phyloP scores from a whole-genome alignment of 495 filamentous ascomycete species.

The Tuber magnatum region DNA sequence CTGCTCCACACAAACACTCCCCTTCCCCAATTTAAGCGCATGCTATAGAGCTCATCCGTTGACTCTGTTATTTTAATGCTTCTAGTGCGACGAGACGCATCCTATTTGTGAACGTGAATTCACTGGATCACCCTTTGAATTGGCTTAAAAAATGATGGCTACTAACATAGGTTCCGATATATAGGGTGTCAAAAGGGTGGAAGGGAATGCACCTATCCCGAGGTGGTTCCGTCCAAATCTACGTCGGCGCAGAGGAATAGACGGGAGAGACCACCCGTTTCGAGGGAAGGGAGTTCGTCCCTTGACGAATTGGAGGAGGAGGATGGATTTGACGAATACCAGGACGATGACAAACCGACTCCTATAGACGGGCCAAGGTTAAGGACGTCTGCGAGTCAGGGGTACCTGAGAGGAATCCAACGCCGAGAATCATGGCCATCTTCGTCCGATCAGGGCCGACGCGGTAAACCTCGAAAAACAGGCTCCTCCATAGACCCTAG shows the following conservation, averaged over 20 bases:
- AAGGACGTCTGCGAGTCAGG: constrained; percentile 30
- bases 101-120: constrained; percentile 76
- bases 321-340: constrained; percentile 39
- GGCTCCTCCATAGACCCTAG: constrained; percentile 38
- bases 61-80: constrained; percentile 19
- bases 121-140: constrained; percentile 12
- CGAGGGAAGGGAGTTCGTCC: constrained; percentile 40
- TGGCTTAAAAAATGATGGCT: constrained; percentile 24
- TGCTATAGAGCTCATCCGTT: not conserved
- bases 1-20: constrained; percentile 4
- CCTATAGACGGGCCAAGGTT: constrained; percentile 30
- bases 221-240: constrained; percentile 36
- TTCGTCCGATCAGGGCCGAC: constrained; percentile 28
- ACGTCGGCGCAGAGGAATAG: constrained; percentile 30
- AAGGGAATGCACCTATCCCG: constrained; percentile 41
- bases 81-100: constrained; percentile 74
- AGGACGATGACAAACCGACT: constrained; percentile 30
- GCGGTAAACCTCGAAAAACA: constrained; percentile 33
- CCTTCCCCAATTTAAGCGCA: not conserved
- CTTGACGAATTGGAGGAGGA: constrained; percentile 41
- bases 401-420: constrained; percentile 29
- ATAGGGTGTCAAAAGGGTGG: constrained; percentile 42
- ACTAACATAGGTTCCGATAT: constrained; percentile 15
- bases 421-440: constrained; percentile 37
- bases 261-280: constrained; percentile 31